Conservation (phyloP, 176 grass and related monocot species). For the Phoenix roebelenii region DNA sequence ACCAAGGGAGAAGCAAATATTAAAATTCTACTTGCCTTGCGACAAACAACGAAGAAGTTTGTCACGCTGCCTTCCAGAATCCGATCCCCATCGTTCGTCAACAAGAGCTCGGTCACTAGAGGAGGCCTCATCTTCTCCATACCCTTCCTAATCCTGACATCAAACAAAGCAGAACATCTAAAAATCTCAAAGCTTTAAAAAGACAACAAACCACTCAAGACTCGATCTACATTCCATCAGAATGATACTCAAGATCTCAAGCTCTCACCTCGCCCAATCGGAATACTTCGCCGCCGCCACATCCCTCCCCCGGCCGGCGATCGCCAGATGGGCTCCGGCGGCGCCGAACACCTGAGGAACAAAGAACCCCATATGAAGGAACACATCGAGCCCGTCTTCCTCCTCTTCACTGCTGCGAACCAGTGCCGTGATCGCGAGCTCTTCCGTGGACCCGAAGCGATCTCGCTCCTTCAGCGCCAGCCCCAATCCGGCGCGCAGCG, state of each 20-base stretch:
- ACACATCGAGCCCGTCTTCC: constrained; percentile 26
- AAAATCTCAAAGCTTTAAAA: background rate
- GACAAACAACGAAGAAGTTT: constrained; percentile 73
- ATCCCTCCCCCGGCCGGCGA: constrained; percentile 47
- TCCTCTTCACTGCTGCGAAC: constrained; percentile 19
- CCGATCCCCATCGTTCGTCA: constrained; percentile 64
- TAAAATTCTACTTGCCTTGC: constrained; percentile 28
- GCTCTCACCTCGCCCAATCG: constrained; percentile 49
- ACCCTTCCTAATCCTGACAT: constrained; percentile 51
- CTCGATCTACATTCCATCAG: too few species aligned
- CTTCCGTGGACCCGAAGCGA: constrained; percentile 1
- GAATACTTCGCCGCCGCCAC: constrained; percentile 58
- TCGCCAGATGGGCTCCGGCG: constrained; percentile 42
- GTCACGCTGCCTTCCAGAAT: constrained; percentile 80
- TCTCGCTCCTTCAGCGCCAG: constrained; percentile 26
- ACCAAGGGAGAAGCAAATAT: background rate
- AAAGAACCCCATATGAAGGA: constrained; percentile 53
- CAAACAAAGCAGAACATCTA: background rate
- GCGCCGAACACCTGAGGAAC: constrained; percentile 41
- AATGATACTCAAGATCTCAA: background rate
- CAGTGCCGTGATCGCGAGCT: constrained; percentile 54
- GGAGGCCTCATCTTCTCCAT: constrained; percentile 89
- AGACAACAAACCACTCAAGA: background rate
- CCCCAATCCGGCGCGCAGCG: constrained; percentile 23
- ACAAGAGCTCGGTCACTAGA: constrained; percentile 55